These are phyloP conservation scores for Phaffia rhodozyma DNA, from an alignment of 1,284 basidiomycete genomes.

Conservation along the genomic window DNA sequence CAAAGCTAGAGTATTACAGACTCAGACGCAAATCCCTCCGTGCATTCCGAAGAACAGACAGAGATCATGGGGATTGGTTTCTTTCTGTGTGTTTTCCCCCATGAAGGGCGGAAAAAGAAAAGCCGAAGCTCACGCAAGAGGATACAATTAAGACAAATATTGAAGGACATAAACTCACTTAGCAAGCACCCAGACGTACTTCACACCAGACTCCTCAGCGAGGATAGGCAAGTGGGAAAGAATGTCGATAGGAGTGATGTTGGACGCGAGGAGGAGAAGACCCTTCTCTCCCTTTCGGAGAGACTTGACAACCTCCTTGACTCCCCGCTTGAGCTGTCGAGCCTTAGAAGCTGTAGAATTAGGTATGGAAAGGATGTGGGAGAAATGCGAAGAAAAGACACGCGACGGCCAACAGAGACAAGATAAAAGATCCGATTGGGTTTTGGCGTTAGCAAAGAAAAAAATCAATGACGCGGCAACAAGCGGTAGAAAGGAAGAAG, in stretches of 20 bases:
- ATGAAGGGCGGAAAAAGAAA: slow-evolving; percentile 42
- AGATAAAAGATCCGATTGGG: slow-evolving; percentile 37
- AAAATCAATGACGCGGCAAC: not conserved
- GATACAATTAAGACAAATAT: no score
- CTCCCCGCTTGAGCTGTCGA: slow-evolving; percentile 83
- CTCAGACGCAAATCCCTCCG: no score
- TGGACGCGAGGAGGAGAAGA: slow-evolving; percentile 83
- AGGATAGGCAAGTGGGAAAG: slow-evolving; percentile 91
- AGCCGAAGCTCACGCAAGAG: no score
- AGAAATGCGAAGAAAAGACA: slow-evolving; percentile 23
- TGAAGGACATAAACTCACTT: slow-evolving; percentile 26
- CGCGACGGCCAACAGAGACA: not conserved
- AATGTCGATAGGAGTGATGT: slow-evolving; percentile 97
- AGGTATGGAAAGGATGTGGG: not conserved
- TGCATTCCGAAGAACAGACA: no score
- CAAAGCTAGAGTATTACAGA: no score
- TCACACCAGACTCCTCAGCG: slow-evolving; percentile 87
- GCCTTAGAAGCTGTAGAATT: slow-evolving; percentile 63
- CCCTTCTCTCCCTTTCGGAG: slow-evolving; percentile 92
- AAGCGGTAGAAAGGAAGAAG: slow-evolving; percentile 11
- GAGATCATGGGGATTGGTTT: no score
- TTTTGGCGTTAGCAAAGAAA: not conserved
- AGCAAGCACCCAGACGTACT: slow-evolving; percentile 55
- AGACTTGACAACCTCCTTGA: slow-evolving; percentile 93
- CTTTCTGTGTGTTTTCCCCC: no score